These are phyloP conservation scores for Cotoneaster glaucophyllus DNA, from an alignment of 306 rosid species.

Conservation along the genomic window DNA sequence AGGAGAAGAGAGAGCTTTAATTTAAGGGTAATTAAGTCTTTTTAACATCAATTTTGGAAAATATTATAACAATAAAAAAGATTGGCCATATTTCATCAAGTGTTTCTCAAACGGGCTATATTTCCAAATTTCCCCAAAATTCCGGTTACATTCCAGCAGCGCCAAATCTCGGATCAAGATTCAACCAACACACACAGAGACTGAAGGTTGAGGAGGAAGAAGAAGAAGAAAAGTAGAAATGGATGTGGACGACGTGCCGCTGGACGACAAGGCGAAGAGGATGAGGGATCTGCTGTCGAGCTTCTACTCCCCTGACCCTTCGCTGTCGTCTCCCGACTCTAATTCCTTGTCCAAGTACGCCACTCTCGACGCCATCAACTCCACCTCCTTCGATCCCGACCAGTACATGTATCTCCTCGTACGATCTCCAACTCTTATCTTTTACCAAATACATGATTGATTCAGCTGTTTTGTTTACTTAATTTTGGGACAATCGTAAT, in stretches of 20 bases:
- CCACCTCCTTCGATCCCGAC: slow-evolving; percentile 70
- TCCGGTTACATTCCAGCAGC: no score
- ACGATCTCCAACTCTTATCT: not conserved
- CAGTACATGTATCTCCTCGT: slow-evolving; percentile 84
- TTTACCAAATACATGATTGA: not conserved
- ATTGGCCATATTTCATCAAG: no score
- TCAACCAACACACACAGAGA: no score
- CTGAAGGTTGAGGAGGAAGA: not conserved
- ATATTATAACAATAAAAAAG: no score
- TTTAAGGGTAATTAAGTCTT: no score
- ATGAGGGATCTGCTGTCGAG: slow-evolving; percentile 92
- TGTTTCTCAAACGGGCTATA: no score
- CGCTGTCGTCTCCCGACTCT: slow-evolving; percentile 39
- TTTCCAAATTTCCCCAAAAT: no score
- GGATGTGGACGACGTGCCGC: slow-evolving; percentile 49
- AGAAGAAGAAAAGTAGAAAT: slow-evolving; percentile 24
- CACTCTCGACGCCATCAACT: slow-evolving; percentile 73
- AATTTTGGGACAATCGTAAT: not conserved
- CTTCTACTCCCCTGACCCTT: slow-evolving; percentile 83
- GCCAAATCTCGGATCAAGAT: no score
- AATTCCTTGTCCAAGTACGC: slow-evolving; percentile 28
- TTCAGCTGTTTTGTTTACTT: not conserved
- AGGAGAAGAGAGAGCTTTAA: no score
- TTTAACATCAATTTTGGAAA: no score
- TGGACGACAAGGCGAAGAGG: slow-evolving; percentile 86